A percentile compares a stretch with the other conserved stretches of the same genome.
Evolutionary conservation across 2,329 filamentous ascomycete species (phyloP).

Genomic region (Diplodia seriata): DNA sequence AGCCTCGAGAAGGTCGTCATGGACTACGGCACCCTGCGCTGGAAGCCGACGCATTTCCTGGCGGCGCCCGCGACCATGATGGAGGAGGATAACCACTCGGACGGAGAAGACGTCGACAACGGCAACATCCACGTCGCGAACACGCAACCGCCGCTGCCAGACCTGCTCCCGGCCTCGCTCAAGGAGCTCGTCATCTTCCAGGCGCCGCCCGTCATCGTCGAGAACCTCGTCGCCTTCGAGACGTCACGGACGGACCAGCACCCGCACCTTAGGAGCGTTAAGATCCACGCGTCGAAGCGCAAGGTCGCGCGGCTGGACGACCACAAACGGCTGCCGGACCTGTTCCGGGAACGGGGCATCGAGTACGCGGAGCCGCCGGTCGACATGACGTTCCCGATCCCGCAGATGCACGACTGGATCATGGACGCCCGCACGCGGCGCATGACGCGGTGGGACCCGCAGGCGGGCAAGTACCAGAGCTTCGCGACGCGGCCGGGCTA

Average conservation of each 20-base stretch:
- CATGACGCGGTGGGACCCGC: conserved; percentile 14
- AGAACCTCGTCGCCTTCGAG: conserved; percentile 21
- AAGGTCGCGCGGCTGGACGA: background rate
- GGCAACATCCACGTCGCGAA: conserved; percentile 8
- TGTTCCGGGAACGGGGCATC: conserved; percentile 12
- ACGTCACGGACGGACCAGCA: background rate
- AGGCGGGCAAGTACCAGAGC: background rate
- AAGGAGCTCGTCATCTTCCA: conserved; percentile 21
- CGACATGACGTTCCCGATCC: conserved; percentile 10
- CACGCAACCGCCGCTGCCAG: conserved; percentile 12
- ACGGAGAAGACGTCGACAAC: background rate
- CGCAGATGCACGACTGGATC: conserved; percentile 25
- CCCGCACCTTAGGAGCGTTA: background rate
- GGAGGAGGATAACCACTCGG: background rate
- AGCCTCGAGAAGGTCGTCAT: conserved; percentile 21
- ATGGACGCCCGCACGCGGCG: background rate
- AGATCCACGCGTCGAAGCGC: conserved; percentile 5
- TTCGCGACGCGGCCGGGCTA: background rate
- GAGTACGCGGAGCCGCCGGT: conserved; percentile 11
- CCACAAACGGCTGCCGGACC: background rate
- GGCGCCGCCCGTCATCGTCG: conserved; percentile 22
- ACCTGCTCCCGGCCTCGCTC: conserved; percentile 12
- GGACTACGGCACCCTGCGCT: conserved; percentile 28
- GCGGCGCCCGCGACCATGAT: background rate
- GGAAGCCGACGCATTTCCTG: background rate